Conservation (phyloP, 2,329 filamentous ascomycete genomes). For the Colletotrichum melonis region DNA sequence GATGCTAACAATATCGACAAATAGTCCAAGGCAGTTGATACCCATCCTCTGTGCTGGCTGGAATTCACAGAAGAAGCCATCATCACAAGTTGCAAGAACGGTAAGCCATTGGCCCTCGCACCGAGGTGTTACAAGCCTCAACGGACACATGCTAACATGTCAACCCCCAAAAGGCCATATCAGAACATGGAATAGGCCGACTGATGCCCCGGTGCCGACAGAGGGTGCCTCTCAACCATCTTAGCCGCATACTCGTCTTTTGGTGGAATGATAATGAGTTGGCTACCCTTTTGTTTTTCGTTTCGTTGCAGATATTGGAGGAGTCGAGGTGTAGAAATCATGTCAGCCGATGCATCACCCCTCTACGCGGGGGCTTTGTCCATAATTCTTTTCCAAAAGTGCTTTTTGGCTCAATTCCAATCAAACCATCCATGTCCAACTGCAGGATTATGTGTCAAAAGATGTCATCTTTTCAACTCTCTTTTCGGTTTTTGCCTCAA, state of each 20-base stretch:
- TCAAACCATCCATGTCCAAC: neutral
- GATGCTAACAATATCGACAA: constrained; percentile 33
- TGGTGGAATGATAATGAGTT: neutral
- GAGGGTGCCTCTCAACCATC: constrained; percentile 28
- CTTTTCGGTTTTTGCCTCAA: neutral
- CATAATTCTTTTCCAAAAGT: neutral
- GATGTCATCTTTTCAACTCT: neutral
- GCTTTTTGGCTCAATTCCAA: neutral
- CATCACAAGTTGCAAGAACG: constrained; percentile 90
- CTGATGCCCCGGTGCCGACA: constrained; percentile 37
- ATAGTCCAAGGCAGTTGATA: constrained; percentile 84
- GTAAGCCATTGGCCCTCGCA: constrained; percentile 62
- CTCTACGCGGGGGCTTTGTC: neutral
- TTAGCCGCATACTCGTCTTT: neutral
- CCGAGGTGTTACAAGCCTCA: constrained; percentile 11
- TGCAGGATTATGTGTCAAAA: neutral
- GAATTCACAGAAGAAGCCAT: constrained; percentile 96
- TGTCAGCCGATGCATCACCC: constrained; percentile 1
- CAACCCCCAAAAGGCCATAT: constrained; percentile 66
- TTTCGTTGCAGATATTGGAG: constrained; percentile 7
- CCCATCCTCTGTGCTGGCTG: constrained; percentile 88
- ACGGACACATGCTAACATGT: neutral
- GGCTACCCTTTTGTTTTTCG: neutral
- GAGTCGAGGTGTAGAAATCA: constrained; percentile 2
- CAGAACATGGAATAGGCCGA: constrained; percentile 78